Base-by-base conservation (phyloP, 2,329 filamentous ascomycete genomes). In the Akanthomyces uredinophilus region DNA sequence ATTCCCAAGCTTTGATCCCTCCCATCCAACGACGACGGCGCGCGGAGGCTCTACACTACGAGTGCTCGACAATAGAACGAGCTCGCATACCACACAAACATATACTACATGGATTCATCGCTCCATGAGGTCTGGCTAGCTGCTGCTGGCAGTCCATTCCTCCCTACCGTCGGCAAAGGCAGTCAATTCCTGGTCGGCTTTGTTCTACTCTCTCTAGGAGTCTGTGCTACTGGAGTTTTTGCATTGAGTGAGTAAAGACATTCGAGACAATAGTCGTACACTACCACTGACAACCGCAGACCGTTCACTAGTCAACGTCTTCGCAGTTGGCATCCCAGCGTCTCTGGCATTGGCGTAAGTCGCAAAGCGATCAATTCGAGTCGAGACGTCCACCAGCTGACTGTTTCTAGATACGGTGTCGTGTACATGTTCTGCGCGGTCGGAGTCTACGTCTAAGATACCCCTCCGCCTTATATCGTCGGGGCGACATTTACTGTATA, bases 361-460 rank as follows among this genome's bases (percentile, higher is more conserved):
- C 44, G 37, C 44, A 35, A 53, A 58, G 54, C 35, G 20, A 24
- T 39, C 46, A 66, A 29, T 44, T 18, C 32, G 37, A 53, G 65
- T 55, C 56, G 16, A 47, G 22, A 29, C 27, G 20, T 16, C 43
- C 29, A 27, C 37, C 57, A 49, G 59, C 73, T 73, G 60, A 69
- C 29, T 35, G 1, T 22, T 32, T 27, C 13, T 72, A 97, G 94
- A 56, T 90, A 96, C 76, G 95, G 95, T 69, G 89, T 94, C 56
- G 92, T 99, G 51, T 97, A 95, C 79, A 96, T 97, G 89, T 98
- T 99, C 79, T 99, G 95, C 78, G 95, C 93, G 64, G 95, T 95
- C 74, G 95, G 95, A 75, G 95, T 99, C 73, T 98, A 99, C 87
- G 92, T 99, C 76, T 99, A 86, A 81, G 75, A 85, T 78, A 80